Evolutionary conservation across 495 filamentous ascomycete species (phyloP), one percentile per base, ranked within the genome.

Genomic region (Podospora didyma): DNA sequence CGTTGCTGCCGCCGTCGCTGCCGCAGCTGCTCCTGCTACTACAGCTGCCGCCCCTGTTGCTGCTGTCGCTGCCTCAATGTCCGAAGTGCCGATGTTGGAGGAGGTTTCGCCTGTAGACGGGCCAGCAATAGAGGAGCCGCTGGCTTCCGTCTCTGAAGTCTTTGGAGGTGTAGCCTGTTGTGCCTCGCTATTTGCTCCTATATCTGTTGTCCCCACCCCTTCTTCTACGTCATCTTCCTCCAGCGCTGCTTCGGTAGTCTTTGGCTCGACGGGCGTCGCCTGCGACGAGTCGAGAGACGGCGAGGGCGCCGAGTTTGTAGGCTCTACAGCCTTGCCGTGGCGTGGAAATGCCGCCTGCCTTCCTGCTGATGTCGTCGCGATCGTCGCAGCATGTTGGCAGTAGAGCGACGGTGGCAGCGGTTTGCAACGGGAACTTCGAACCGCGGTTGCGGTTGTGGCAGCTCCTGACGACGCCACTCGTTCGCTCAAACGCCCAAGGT

Each of bases 241-340:
- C 39, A 2, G 5, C 4, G 14, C n/a, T 42, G 12, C 14, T 17
- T 37, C 9, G 34, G 34, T 10, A 16, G 16, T 16, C 23, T 49
- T 49, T 31, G 49, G 39, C 19, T 56, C 60, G 37, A 45, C 1
- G 46, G 49, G 42, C 49, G 58, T 41, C 31, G 53, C n/a, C 49
- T 62, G 42, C 42, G 48, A 48, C 19, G 46, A 37, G 37, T 46
- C 42, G 19, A 57, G 19, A 44, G 60, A 45, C 14, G 54, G 41
- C n/a, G 42, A 50, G 5, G 34, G 22, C 34, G 14, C 45, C 45
- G 39, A 48, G 14, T 42, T 46, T 6, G 48, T 46, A 1, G 84
- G 86, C 53, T 88, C 84, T 17, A 88, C 81, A 17, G 81, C 85
- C 44, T 81, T 85, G 45, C 86, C 86, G 69, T 86, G 84, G 28